phyloP scores from a whole-genome alignment of 1,284 basidiomycete species.

The Mycena citricolor region DNA sequence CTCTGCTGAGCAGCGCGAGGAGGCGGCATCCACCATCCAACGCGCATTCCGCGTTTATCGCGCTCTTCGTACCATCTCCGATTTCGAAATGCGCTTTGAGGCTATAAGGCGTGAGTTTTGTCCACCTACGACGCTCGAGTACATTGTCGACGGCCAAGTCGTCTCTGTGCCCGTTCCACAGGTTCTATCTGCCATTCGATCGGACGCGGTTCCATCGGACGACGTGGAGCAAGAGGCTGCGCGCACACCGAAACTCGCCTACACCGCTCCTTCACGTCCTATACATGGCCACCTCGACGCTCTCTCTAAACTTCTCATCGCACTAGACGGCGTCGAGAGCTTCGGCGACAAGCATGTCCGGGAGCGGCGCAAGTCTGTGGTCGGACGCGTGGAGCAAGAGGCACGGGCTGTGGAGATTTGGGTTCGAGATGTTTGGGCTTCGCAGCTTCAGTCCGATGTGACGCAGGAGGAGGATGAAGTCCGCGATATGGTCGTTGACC shows the following conservation, averaged over 20 bases:
- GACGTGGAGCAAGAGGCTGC: conserved; percentile 5
- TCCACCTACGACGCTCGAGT: conserved; percentile 39
- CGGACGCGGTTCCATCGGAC: too few relatives aligned
- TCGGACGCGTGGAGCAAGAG: conserved; percentile 62
- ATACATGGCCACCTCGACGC: conserved; percentile 48
- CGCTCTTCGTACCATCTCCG: conserved; percentile 32
- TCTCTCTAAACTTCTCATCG: conserved; percentile 59
- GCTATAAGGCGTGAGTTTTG: conserved; percentile 34
- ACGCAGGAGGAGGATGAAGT: conserved; percentile 15
- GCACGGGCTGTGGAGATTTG: conserved; percentile 35
- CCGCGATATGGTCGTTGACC: conserved; percentile 17
- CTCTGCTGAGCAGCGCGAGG: conserved; percentile 30
- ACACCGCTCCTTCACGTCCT: conserved; percentile 48
- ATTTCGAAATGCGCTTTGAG: conserved; percentile 34
- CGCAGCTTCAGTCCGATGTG: neutral
- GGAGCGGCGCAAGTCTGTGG: conserved; percentile 55
- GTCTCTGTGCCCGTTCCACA: conserved; percentile 29
- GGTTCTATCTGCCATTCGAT: neutral
- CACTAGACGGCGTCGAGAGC: conserved; percentile 67
- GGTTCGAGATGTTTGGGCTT: conserved; percentile 37
- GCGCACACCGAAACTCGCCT: conserved; percentile 39
- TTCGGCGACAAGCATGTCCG: conserved; percentile 59
- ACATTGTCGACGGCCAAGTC: conserved; percentile 28
- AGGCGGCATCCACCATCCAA: conserved; percentile 41
- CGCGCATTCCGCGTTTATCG: conserved; percentile 37